phyloP scores from a whole-genome alignment of 1,284 basidiomycete species.

The Dichomitus squalens region DNA sequence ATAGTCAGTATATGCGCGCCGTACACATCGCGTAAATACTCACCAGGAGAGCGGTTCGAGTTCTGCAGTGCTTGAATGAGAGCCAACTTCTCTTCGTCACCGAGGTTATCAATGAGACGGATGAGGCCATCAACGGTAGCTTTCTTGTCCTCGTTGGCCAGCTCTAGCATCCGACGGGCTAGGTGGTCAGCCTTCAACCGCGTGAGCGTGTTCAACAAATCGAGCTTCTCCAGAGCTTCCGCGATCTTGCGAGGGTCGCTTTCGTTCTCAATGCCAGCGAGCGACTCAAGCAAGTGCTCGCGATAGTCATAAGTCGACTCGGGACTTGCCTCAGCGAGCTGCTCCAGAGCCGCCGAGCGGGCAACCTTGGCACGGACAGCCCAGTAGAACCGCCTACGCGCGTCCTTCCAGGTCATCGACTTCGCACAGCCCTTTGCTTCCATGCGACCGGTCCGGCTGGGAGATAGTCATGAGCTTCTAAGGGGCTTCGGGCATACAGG shows the following conservation, averaged over 20 bases:
- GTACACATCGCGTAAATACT: not conserved
- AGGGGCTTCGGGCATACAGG: not conserved
- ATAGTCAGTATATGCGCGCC: not conserved
- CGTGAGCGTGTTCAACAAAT: constrained; percentile 59
- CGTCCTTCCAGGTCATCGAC: constrained; percentile 83
- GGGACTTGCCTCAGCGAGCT: constrained; percentile 64
- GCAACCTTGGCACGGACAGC: constrained; percentile 82
- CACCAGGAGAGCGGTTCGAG: constrained; percentile 54
- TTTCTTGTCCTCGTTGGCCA: constrained; percentile 70
- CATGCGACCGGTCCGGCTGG: constrained; percentile 93
- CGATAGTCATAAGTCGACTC: constrained; percentile 63
- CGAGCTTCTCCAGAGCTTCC: constrained; percentile 66
- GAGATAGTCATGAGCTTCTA: constrained; percentile 6
- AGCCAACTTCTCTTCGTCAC: constrained; percentile 69
- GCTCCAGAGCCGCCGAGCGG: constrained; percentile 59
- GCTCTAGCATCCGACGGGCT: constrained; percentile 58
- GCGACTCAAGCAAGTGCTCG: constrained; percentile 54
- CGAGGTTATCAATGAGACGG: constrained; percentile 68
- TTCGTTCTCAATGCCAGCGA: constrained; percentile 55
- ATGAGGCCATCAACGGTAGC: constrained; percentile 68
- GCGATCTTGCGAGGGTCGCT: constrained; percentile 59
- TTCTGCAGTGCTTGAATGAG: constrained; percentile 65
- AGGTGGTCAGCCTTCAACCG: constrained; percentile 70
- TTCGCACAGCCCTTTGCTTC: constrained; percentile 95
- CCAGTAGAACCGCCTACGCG: constrained; percentile 96